Evolutionary conservation across 768 basidiomycete species (phyloP).

Genomic region (Cyathus striatus): DNA sequence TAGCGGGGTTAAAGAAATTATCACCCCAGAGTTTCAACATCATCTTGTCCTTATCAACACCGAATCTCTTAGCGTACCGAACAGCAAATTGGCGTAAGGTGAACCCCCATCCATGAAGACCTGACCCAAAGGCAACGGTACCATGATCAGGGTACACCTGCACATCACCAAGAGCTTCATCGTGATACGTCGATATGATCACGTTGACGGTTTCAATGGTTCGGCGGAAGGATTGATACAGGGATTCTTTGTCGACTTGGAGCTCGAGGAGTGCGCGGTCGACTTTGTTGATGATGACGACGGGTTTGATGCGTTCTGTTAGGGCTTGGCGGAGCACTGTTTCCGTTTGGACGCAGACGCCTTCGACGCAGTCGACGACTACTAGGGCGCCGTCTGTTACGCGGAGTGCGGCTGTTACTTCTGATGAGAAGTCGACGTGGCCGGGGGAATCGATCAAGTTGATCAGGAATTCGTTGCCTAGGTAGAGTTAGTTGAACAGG

Average conservation of each 20-base stretch:
- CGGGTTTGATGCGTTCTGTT: conserved; percentile 98
- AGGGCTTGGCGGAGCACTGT: conserved; percentile 97
- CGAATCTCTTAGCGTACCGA: conserved; percentile 97
- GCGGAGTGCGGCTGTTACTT: conserved; percentile 99
- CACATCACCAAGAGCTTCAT: conserved; percentile 90
- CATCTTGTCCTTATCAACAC: conserved; percentile 98
- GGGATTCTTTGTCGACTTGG: conserved; percentile 93
- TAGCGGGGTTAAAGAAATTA: conserved; percentile 97
- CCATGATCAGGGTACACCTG: conserved; percentile 99
- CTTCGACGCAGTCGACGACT: conserved; percentile 99
- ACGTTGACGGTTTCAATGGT: conserved; percentile 98
- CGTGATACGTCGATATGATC: conserved; percentile 96
- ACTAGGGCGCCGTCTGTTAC: conserved; percentile 99
- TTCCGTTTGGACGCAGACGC: conserved; percentile 99
- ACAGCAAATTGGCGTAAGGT: conserved; percentile 95
- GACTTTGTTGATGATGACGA: conserved; percentile 99
- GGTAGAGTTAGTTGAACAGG: background rate
- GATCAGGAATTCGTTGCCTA: conserved; percentile 96
- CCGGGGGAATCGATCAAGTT: conserved; percentile 99
- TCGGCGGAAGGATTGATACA: conserved; percentile 96
- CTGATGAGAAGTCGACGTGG: conserved; percentile 99
- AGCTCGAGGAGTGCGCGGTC: conserved; percentile 99
- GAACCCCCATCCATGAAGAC: conserved; percentile 99
- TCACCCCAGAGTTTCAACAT: conserved; percentile 98
- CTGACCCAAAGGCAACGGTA: conserved; percentile 97